phyloP scores from a whole-genome alignment of 371 early-diverging fungal genomes.

The Apophysomyces elegans region DNA sequence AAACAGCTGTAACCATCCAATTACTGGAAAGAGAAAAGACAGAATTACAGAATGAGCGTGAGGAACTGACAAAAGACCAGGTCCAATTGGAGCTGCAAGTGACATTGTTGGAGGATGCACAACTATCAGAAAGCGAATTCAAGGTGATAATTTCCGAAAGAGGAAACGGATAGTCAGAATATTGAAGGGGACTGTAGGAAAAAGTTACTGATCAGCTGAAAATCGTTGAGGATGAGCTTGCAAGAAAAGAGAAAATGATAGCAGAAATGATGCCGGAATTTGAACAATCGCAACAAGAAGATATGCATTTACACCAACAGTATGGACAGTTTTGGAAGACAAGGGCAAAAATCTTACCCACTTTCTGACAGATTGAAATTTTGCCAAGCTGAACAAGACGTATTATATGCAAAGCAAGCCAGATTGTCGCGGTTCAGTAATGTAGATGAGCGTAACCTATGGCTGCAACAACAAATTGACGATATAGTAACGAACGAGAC shows the following conservation, averaged over 20 bases:
- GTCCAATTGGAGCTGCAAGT: constrained; percentile 62
- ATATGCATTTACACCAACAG: constrained; percentile 50
- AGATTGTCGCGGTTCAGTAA: constrained; percentile 75
- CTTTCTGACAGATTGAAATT: constrained; percentile 24
- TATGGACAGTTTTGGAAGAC: constrained; percentile 23
- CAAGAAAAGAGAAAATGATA: constrained; percentile 58
- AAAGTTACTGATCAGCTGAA: constrained; percentile 47
- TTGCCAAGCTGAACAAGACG: constrained; percentile 55
- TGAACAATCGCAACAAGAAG: constrained; percentile 49
- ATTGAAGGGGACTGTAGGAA: constrained; percentile 18
- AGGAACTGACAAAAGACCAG: constrained; percentile 55
- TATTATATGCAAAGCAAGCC: constrained; percentile 84
- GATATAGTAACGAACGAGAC: constrained; percentile 58
- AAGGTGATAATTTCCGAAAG: constrained; percentile 19
- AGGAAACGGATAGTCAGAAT: neutral
- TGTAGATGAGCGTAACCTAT: constrained; percentile 75
- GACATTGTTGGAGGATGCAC: constrained; percentile 59
- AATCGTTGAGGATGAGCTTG: constrained; percentile 61
- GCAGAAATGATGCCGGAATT: constrained; percentile 56
- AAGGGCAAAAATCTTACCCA: neutral
- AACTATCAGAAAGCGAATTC: constrained; percentile 48
- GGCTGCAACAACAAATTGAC: constrained; percentile 72
- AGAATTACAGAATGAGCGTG: constrained; percentile 61
- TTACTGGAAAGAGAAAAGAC: constrained; percentile 58
- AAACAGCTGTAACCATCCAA: constrained; percentile 50